Conservation (phyloP, 2,329 filamentous ascomycete genomes). For the Ophiostoma sp. region DNA sequence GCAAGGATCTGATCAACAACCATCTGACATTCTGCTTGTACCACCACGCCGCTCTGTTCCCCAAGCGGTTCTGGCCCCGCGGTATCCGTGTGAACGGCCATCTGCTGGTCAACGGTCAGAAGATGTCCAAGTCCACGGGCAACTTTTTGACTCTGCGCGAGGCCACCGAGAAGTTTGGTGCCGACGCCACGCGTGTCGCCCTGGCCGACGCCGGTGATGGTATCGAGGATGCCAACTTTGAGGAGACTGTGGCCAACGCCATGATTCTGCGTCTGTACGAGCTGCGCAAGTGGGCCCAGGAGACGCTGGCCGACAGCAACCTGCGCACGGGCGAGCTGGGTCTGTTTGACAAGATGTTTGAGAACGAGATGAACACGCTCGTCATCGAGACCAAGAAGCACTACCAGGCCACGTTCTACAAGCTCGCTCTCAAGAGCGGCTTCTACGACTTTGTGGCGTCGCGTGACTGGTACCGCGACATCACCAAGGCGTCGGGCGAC, state of each 20-base stretch:
- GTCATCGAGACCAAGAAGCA: slow-evolving; percentile 73
- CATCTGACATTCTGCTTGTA: slow-evolving; percentile 96
- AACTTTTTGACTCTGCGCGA: slow-evolving; percentile 93
- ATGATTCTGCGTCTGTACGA: slow-evolving; percentile 79
- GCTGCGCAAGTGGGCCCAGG: slow-evolving; percentile 84
- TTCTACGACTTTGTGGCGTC: slow-evolving; percentile 87
- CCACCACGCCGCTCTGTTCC: slow-evolving; percentile 85
- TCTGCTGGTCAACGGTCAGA: slow-evolving; percentile 89
- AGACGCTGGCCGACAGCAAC: slow-evolving; percentile 59
- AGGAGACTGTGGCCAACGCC: slow-evolving; percentile 88
- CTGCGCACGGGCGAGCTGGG: slow-evolving; percentile 72
- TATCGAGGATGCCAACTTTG: slow-evolving; percentile 94
- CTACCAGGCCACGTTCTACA: slow-evolving; percentile 76
- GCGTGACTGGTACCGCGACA: slow-evolving; percentile 86
- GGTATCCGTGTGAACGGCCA: slow-evolving; percentile 87
- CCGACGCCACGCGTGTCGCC: slow-evolving; percentile 81
- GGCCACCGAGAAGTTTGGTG: slow-evolving; percentile 84
- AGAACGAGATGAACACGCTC: slow-evolving; percentile 84
- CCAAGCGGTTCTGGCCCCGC: slow-evolving; percentile 79
- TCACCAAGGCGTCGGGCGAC: slow-evolving; percentile 67
- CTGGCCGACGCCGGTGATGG: slow-evolving; percentile 92
- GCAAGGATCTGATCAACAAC: slow-evolving; percentile 90
- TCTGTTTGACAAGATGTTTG: slow-evolving; percentile 79
- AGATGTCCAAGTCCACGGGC: slow-evolving; percentile 97
- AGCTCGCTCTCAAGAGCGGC: slow-evolving; percentile 76